These are phyloP conservation scores for Penicillium sp. DNA, from an alignment of 2,329 filamentous ascomycete species.

Conservation along the genomic window DNA sequence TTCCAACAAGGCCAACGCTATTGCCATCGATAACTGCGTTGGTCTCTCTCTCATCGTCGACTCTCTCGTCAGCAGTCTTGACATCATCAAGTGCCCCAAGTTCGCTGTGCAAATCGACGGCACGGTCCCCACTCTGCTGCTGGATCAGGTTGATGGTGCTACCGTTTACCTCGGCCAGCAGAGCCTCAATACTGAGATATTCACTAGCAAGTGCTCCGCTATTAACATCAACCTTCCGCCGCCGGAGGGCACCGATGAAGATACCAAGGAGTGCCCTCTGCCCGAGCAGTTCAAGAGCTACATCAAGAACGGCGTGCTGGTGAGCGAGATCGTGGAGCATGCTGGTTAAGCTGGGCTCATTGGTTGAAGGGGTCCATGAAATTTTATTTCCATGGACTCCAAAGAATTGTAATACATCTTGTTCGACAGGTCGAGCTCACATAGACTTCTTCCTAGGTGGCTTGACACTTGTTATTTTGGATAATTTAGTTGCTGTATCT, in stretches of 20 bases:
- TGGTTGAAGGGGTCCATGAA: neutral
- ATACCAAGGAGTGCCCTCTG: slow-evolving; percentile 82
- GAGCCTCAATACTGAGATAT: slow-evolving; percentile 75
- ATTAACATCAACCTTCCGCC: slow-evolving; percentile 85
- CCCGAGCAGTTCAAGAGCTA: slow-evolving; percentile 87
- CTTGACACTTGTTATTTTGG: slow-evolving; percentile 1
- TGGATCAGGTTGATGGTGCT: slow-evolving; percentile 92
- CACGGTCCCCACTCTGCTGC: slow-evolving; percentile 77
- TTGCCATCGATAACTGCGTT: slow-evolving; percentile 87
- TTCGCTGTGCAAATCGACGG: slow-evolving; percentile 93
- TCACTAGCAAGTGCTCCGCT: slow-evolving; percentile 81
- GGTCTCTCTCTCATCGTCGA: slow-evolving; percentile 85
- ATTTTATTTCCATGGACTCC: neutral
- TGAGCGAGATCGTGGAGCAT: slow-evolving; percentile 95
- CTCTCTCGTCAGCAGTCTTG: slow-evolving; percentile 83
- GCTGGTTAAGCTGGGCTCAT: slow-evolving; percentile 59
- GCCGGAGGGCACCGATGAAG: slow-evolving; percentile 64
- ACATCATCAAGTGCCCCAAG: slow-evolving; percentile 92
- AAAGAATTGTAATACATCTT: neutral
- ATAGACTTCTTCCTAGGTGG: neutral
- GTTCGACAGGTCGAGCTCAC: neutral
- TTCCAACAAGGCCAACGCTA: slow-evolving; percentile 92
- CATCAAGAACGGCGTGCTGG: slow-evolving; percentile 72
- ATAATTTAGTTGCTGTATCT: slow-evolving; percentile 19
- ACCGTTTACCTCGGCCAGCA: slow-evolving; percentile 82